Percentiles rank a stretch among this genome's conserved stretches.
Evolutionary conservation across 1,139 yeast genomes (phyloP).

Genomic region (Hanseniaspora sp.): DNA sequence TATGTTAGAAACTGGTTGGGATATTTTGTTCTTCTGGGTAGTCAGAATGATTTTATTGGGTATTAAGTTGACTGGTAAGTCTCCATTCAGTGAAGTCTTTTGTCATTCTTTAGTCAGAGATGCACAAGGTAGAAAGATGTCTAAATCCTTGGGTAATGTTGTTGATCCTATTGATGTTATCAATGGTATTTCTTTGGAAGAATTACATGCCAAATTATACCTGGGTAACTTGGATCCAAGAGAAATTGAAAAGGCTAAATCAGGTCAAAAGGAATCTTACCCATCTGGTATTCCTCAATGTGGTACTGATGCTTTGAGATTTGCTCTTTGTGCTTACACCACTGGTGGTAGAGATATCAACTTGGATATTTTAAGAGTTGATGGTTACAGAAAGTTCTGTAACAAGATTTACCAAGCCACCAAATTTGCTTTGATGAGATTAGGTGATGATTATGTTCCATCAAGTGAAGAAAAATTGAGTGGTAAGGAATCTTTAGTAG

Average conservation of each 20-base stretch:
- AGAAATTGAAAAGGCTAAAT: conserved; percentile 76
- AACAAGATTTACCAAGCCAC: conserved; percentile 98
- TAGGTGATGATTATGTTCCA: conserved; percentile 80
- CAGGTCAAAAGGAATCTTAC: conserved; percentile 80
- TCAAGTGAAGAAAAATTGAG: conserved; percentile 50
- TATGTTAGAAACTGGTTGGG: conserved; percentile 97
- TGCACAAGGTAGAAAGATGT: conserved; percentile 98
- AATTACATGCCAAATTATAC: conserved; percentile 64
- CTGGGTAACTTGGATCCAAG: conserved; percentile 81
- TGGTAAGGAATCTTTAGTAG: conserved; percentile 85
- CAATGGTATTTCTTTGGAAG: conserved; percentile 69
- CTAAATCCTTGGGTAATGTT: conserved; percentile 93
- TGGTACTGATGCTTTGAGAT: conserved; percentile 97
- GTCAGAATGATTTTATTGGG: conserved; percentile 92
- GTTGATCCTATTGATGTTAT: conserved; percentile 93
- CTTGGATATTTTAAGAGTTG: conserved; percentile 90
- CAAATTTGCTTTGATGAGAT: conserved; percentile 84
- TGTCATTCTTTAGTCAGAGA: conserved; percentile 98
- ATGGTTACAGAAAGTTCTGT: conserved; percentile 98
- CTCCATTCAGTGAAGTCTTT: conserved; percentile 93
- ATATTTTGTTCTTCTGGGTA: conserved; percentile 97
- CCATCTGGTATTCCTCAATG: conserved; percentile 98
- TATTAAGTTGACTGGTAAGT: conserved; percentile 74
- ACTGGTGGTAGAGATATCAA: conserved; percentile 98
- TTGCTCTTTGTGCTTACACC: conserved; percentile 94